Conservation (phyloP, 192 early-diverging fungal species). For the Coemansia javaensis region DNA sequence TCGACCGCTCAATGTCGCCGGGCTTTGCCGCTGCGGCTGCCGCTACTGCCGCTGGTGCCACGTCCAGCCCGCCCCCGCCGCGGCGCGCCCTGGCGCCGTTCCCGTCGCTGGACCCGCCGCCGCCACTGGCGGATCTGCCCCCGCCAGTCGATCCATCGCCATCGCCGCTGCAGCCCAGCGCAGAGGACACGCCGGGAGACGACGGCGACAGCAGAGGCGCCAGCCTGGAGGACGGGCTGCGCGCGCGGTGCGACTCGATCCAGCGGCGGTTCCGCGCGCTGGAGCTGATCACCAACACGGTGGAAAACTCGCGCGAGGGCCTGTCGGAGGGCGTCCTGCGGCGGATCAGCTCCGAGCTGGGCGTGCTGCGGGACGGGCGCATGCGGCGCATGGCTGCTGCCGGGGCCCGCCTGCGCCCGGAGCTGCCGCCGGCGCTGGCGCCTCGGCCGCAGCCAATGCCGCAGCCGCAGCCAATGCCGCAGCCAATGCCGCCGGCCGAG, state of each 20-base stretch:
- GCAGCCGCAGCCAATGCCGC: not conserved
- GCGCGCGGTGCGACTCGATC: constrained; percentile 21
- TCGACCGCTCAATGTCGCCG: no score
- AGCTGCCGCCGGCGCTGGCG: not conserved
- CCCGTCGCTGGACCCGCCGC: no score
- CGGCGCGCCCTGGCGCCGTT: no score
- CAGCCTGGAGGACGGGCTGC: constrained; percentile 3
- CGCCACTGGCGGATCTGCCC: no score
- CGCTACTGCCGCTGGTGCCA: no score
- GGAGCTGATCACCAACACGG: constrained; percentile 46
- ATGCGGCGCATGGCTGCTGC: not conserved
- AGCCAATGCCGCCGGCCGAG: no score
- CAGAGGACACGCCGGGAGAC: no score
- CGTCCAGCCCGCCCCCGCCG: no score
- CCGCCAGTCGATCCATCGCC: no score
- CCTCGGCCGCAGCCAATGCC: no score
- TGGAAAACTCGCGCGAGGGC: constrained; percentile 47
- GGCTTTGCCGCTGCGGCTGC: no score
- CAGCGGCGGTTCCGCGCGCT: constrained; percentile 29
- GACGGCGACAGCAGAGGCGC: constrained; percentile 1
- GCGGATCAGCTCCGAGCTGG: constrained; percentile 42
- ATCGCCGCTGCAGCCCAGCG: no score
- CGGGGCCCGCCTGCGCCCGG: not conserved
- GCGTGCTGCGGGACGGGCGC: constrained; percentile 8
- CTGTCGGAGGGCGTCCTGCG: constrained; percentile 31